Evolutionary conservation across 805 yeast genomes (phyloP), one percentile per base, ranked within the genome.

Genomic region (Ogataea nakhonphanomensis): DNA sequence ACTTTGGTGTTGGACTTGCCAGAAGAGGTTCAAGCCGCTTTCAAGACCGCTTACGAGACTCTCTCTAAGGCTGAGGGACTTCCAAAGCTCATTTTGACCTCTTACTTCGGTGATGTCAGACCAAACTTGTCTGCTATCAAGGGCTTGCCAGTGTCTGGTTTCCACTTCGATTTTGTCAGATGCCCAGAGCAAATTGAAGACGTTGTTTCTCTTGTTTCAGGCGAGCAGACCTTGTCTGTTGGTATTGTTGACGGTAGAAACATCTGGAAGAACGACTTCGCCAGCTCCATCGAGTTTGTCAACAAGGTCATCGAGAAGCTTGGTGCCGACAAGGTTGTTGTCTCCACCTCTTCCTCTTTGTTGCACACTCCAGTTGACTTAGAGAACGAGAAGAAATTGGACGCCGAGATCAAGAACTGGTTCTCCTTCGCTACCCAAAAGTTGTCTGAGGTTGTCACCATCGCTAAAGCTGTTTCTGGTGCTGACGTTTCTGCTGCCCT

Each of bases 201-300:
- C 42, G 95, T 86, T 58, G 70, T 77, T 46, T 71, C 76, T 44
- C 73, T 84, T 60, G 70, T 91, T 45, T 65, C 74, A 53, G 77
- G 72, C 50, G 71, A 79, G 53, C 95, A 93, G 76, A 71, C 75
- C 50, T 76, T 93, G 64, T 91, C 98, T 48, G 96, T 84, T 54
- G 99, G 99, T 87, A 79, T 93, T 59, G 90, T 93, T 62, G 95
- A 89, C 62, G 99, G 99, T 74, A 89, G 99, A 81, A 93, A 93
- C 83, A 88, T 93, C 73, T 93, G 99, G 99, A 93, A 93, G 81
- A 84, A 95, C 69, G 84, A 93, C 77, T 87, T 84, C 64, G 67
- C 93, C 62, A 80, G 81, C 72, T 95, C 99, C 55, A 72, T 89
- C 63, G 85, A 71, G 50, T 65, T 84, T 51, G 95, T 88, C 59